Base-by-base conservation (phyloP, 2,329 filamentous ascomycete genomes). In the Diplodia mutila region DNA sequence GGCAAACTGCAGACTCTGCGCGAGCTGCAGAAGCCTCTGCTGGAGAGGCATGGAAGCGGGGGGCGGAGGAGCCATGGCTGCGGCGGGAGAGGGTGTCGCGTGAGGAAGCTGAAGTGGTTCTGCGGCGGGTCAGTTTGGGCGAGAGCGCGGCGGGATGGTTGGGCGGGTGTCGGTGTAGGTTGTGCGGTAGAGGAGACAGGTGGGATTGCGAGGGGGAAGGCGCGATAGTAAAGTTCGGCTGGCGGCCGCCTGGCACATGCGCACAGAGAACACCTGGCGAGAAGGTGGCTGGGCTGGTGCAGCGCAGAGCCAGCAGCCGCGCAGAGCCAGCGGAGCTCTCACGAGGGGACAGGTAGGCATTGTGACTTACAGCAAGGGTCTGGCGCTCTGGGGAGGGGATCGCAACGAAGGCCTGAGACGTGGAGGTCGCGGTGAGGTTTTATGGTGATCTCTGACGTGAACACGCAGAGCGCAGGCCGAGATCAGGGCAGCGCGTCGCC, bases 1-100 rank as follows among this genome's bases (percentile, higher is more conserved):
- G 83, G 80, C 88, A 91, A 94, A 99, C 85, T 98, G 95, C 73
- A 98, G 85, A 54, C 94, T 98, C 80, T 97, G 89, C 72, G 90
- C 93, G 73, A 98, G 86, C 73, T 87, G 85, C 75, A 92, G 81
- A 69, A 97, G 83, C 77, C 93, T 87, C 83, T 95, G 89, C 76
- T 84, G 82, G 75, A 95, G 84, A 78, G 92, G 89, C 80, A 91
- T 80, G 73, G 83, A 86, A 68, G 90, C 83, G 68, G 90, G 83
- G 71, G 91, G 90, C 80, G 91, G 90, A 82, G 91, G 90, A 81
- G 91, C 88, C 90, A 92, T 92, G 70, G 68, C 71, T 73, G 46
- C n/a, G 69, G 25, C 16, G n/a, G 69, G 70, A 69, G 18, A 70
- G 68, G 65, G 72, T 68, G 72, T 75, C 71, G 74, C 74, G 75